Evolutionary conservation across 1,284 basidiomycete genomes (phyloP).

Genomic region (Pyrrhoderma noxium): DNA sequence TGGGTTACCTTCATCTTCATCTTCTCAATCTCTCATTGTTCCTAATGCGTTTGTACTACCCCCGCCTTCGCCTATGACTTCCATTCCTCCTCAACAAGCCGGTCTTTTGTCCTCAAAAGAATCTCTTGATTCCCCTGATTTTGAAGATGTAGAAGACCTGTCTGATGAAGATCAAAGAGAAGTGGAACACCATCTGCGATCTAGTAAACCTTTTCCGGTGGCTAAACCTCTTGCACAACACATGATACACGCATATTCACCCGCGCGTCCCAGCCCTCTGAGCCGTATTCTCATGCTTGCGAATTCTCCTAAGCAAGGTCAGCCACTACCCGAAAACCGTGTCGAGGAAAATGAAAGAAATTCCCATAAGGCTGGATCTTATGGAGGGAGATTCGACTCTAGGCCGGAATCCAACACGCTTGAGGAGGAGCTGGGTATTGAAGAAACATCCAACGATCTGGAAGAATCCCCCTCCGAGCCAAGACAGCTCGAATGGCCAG

Average conservation of each 20-base stretch:
- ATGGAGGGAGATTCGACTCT: slow-evolving; percentile 14
- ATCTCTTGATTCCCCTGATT: slow-evolving; percentile 3
- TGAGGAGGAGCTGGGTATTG: slow-evolving; percentile 16
- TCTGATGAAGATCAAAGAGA: background rate
- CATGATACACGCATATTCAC: slow-evolving; percentile 74
- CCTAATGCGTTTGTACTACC: slow-evolving; percentile 16
- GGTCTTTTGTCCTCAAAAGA: slow-evolving; percentile 13
- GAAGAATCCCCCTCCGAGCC: slow-evolving; percentile 36
- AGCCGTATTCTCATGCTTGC: slow-evolving; percentile 66
- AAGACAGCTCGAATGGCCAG: slow-evolving; percentile 28
- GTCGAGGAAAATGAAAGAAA: slow-evolving; percentile 1
- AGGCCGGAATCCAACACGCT: background rate
- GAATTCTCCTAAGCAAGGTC: slow-evolving; percentile 40
- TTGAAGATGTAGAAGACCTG: background rate
- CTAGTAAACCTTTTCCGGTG: slow-evolving; percentile 45
- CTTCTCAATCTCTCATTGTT: slow-evolving; percentile 15
- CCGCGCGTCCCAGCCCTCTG: slow-evolving; percentile 66
- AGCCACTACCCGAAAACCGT: slow-evolving; percentile 3
- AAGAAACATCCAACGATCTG: slow-evolving; percentile 16
- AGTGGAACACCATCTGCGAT: background rate
- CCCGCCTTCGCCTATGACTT: slow-evolving; percentile 16
- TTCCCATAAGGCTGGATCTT: slow-evolving; percentile 30
- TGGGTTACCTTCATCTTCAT: background rate
- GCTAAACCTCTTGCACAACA: slow-evolving; percentile 59
- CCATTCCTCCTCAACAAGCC: slow-evolving; percentile 8